Percentiles rank a stretch among this genome's conserved stretches.
These are phyloP conservation scores for Naegleria fowleri DNA, from an alignment of 208 protist genomes.

Conservation along the genomic window DNA sequence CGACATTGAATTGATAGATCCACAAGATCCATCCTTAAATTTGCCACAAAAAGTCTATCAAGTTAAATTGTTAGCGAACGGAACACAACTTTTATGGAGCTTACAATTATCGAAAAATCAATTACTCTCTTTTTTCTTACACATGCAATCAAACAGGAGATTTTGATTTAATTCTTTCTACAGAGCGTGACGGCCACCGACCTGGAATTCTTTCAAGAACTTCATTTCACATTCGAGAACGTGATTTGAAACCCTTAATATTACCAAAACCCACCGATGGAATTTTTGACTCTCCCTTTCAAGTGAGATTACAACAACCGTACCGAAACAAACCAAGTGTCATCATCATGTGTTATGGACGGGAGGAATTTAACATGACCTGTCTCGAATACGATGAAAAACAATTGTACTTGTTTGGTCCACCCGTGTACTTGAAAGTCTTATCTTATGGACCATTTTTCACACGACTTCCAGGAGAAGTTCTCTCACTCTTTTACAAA, in stretches of 20 bases:
- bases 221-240: neutral
- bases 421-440: neutral
- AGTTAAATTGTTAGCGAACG: neutral
- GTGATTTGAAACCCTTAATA: neutral
- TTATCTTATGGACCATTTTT: neutral
- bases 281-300: neutral
- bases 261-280: neutral
- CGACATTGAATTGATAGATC: neutral
- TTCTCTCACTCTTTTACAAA: neutral
- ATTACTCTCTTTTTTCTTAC: neutral
- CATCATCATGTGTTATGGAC: neutral
- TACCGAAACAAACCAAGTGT: neutral
- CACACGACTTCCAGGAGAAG: neutral
- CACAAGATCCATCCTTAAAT: too few species aligned
- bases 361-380: neutral
- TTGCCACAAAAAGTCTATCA: neutral
- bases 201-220: neutral
- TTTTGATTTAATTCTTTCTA: neutral
- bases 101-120: neutral
- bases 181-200: neutral
- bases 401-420: neutral
- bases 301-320: neutral
- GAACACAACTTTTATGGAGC: neutral
- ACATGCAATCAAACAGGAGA: neutral
- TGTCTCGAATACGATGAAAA: neutral